These are phyloP conservation scores for Cardiospermum halicacabum DNA, from an alignment of 345 rosid species.

Conservation along the genomic window DNA sequence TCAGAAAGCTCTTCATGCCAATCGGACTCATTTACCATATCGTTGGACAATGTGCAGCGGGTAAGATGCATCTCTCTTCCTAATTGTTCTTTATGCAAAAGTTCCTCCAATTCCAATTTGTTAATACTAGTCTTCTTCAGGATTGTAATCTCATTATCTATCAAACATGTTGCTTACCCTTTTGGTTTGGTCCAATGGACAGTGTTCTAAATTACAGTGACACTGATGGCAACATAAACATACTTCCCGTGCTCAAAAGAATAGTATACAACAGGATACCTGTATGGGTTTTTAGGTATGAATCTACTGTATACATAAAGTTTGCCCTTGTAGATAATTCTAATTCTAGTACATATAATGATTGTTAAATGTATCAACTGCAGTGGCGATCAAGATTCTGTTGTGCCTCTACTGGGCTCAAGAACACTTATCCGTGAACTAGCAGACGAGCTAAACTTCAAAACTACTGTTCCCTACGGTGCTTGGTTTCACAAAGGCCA, in stretches of 20 bases:
- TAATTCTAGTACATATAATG: not conserved
- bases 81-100: not conserved
- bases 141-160: not conserved
- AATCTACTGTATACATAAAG: not conserved
- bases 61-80: slow-evolving; percentile 28
- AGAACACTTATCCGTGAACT: slow-evolving; percentile 73
- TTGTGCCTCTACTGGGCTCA: slow-evolving; percentile 74
- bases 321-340: not conserved
- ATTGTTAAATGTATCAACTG: slow-evolving; percentile 8
- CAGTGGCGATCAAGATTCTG: slow-evolving; percentile 91
- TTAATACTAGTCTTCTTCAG: not conserved
- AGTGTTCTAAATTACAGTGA: slow-evolving; percentile 57
- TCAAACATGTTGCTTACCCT: not conserved
- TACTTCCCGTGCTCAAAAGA: slow-evolving; percentile 72
- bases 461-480: slow-evolving; percentile 62
- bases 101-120: not conserved
- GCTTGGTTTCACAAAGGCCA: slow-evolving; percentile 93
- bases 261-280: slow-evolving; percentile 53
- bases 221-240: slow-evolving; percentile 53
- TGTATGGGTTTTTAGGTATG: slow-evolving; percentile 82
- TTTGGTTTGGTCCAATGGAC: slow-evolving; percentile 16
- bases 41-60: slow-evolving; percentile 79
- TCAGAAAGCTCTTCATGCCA: slow-evolving; percentile 89
- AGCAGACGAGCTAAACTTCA: slow-evolving; percentile 60
- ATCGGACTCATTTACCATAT: slow-evolving; percentile 59